Evolutionary conservation across 768 basidiomycete species (phyloP), one percentile per base, ranked within the genome.

Genomic region (Tricholoma flavovirens): DNA sequence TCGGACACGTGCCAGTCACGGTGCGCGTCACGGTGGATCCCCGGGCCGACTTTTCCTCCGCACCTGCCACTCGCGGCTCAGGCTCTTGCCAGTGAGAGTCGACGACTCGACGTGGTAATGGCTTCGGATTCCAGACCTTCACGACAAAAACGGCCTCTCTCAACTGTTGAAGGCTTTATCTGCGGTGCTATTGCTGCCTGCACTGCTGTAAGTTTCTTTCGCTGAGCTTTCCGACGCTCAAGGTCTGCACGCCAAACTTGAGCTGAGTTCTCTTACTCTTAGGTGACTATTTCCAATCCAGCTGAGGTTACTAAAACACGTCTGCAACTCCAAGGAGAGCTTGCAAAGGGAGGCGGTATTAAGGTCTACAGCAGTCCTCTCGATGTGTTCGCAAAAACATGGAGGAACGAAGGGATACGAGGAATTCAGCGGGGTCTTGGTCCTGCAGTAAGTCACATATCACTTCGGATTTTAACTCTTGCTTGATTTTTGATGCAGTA

Each of bases 251-350:
- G 43, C 59, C 61, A 57, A 58, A 45, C 21, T 21, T 42, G 40
- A 8, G 17, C 43, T 22, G 22, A 45, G 11, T 2, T 45, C 3
- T 24, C 22, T 45, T 43, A 8, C 19, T 11, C 56, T 8, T 62
- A 91, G 89, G 88, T 91, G 49, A 89, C 89, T 7, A 73, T 90
- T 54, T 89, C 88, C 4, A 90, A 90, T 61, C 84, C 87, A 11
- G 86, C 85, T 4, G 87, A 88, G 62, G 92, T 94, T 19, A 89
- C 90, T 45, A 98, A 98, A 73, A 98, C 97, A 40, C 87, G 96
- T 54, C 73, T 99, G 51, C 97, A 99, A 69, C 81, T 99, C 22
- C 94, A 98, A 67, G 97, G 96, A 22, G 97, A 98, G 70, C 82
- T 99, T 10, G 84, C 89, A 32, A 93, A 88, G 66, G 79, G 72